Evolutionary conservation across 1,284 basidiomycete species (phyloP), one percentile per base, ranked within the genome.

Genomic region (Sanghuangporus weigelae): DNA sequence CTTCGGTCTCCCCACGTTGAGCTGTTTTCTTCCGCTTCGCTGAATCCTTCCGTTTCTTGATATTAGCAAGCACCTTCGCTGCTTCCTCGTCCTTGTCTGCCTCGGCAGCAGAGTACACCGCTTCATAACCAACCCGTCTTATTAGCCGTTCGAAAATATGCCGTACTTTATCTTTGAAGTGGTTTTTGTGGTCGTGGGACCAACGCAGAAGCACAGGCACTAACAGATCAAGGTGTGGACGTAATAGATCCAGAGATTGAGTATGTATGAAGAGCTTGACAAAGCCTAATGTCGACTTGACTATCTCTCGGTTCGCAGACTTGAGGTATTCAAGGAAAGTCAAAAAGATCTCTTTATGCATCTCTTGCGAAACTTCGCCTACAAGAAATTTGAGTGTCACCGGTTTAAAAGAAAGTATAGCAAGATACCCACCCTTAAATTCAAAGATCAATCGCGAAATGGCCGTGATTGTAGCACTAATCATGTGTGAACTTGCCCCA

Each of bases 121-220:
- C 88, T 57, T 96, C 88, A 80, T 87, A 97, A 0, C 90, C 91
- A 72, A 98, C 97, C 66, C 95, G 85, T 66, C 96, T 82, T 67
- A 99, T 83, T 83, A 99, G 88, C 54, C 97, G 86, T 79, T 99
- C 97, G 70, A 99, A 95, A 65, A 99, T 95, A 76, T 98, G 96
- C 53, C 95, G 86, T 12, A 98, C 93, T 78, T 98, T 98, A 62
- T 85, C 82, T 76, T 99, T 99, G 85, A 99, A 99, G 75, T 98
- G 96, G 73, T 99, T 98, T 75, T 96, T 96, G 79, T 99, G 96
- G 73, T 98, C 95, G 71, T 96, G 93, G 6, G 93, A 93, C 95
- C 96, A 97, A 62, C 82, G 82, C 26, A 99, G 80, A 16, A 99
- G 81, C 0, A 90, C 91, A 0, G 94, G 92, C 0, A 99, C 92